phyloP scores from a whole-genome alignment of 106 monocot species.

The Dendrobium nobile region DNA sequence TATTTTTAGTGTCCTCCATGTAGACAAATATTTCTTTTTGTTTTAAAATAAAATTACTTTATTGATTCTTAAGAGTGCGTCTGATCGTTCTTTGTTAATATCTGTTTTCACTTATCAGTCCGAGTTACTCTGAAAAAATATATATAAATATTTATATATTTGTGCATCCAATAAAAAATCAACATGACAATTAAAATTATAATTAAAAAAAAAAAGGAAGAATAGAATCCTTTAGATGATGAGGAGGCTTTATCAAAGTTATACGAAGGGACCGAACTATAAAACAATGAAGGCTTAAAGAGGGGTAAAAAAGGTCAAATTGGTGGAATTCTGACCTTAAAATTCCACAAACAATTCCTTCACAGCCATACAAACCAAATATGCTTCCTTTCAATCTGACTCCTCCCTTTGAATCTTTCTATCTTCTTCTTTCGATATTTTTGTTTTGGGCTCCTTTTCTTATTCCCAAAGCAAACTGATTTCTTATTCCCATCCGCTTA shows the following conservation, averaged over 20 bases:
- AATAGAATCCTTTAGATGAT: constrained; percentile 1
- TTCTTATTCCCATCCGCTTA: background rate
- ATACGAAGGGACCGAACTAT: background rate
- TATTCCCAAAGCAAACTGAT: background rate
- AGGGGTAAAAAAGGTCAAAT: background rate
- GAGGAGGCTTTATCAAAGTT: constrained; percentile 2
- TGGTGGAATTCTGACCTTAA: constrained; percentile 8
- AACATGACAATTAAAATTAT: too few relatives aligned
- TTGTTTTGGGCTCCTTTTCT: background rate
- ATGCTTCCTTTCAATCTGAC: background rate
- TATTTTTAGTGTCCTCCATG: too few relatives aligned
- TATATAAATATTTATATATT: too few relatives aligned
- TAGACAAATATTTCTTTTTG: too few relatives aligned
- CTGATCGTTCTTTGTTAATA: too few relatives aligned
- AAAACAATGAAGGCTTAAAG: background rate
- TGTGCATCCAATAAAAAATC: too few relatives aligned
- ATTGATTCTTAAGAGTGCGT: too few relatives aligned
- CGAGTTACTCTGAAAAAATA: too few relatives aligned
- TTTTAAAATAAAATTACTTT: too few relatives aligned
- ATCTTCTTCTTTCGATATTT: background rate
- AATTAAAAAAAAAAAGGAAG: background rate
- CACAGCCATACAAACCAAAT: background rate
- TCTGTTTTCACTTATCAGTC: too few relatives aligned
- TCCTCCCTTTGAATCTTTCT: background rate
- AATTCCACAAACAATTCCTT: constrained; percentile 1